Evolutionary conservation across 1,284 basidiomycete genomes (phyloP).

Genomic region (Ceratobasidium sp.): DNA sequence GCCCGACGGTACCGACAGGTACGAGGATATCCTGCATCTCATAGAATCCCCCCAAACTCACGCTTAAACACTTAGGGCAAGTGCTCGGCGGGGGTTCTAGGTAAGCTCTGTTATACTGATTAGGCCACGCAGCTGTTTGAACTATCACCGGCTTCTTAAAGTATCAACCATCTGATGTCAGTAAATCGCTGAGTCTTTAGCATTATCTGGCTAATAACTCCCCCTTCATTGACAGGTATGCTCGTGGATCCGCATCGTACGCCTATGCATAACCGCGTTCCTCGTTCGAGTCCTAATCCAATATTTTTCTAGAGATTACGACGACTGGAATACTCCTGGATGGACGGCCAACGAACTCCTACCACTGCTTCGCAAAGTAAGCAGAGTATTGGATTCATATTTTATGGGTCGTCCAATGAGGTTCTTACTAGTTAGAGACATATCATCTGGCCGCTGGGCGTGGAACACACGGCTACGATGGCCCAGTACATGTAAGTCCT

Average conservation of each 20-base stretch:
- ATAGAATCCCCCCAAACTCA: too few species aligned
- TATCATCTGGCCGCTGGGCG: slow-evolving; percentile 19
- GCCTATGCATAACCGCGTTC: neutral
- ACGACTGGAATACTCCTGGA: slow-evolving; percentile 34
- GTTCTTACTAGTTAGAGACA: slow-evolving; percentile 27
- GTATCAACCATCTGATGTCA: slow-evolving; percentile 31
- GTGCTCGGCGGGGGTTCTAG: too few species aligned
- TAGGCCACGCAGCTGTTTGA: neutral
- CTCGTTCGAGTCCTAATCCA: neutral
- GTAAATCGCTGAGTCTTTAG: neutral
- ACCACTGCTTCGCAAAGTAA: slow-evolving; percentile 28
- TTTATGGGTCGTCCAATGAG: neutral
- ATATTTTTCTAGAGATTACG: slow-evolving; percentile 3
- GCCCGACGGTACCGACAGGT: too few species aligned
- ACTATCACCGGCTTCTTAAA: neutral
- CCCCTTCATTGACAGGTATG: slow-evolving; percentile 5
- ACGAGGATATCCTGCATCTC: too few species aligned
- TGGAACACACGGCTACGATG: slow-evolving; percentile 27
- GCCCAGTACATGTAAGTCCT: slow-evolving; percentile 20
- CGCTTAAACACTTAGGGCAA: too few species aligned
- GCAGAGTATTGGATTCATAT: neutral
- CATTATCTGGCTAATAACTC: neutral
- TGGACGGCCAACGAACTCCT: slow-evolving; percentile 17
- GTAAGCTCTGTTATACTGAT: neutral
- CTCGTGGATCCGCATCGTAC: slow-evolving; percentile 31